Percentiles rank a stretch among this genome's conserved stretches.
Conservation (phyloP, 805 yeast genomes). For the Ogataea saltuana region DNA sequence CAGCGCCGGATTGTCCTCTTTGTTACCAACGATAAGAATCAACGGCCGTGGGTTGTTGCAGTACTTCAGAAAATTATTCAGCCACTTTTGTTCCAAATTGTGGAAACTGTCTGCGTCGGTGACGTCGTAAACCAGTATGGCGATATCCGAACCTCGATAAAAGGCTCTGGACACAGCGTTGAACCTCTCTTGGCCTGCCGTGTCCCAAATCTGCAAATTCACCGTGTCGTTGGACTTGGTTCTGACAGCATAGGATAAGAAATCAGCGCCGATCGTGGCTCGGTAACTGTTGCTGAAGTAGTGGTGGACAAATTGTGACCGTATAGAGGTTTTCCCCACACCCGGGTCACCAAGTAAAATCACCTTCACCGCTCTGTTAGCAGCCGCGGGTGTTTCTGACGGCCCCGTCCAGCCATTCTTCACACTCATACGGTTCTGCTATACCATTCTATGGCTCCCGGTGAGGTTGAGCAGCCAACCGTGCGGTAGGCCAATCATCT, state of each 20-base stretch:
- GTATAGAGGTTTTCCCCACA: slow-evolving; percentile 59
- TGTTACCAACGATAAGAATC: slow-evolving; percentile 55
- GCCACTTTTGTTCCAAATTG: slow-evolving; percentile 44
- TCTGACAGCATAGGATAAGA: slow-evolving; percentile 43
- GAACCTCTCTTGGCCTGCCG: slow-evolving; percentile 95
- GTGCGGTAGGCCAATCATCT: too few relatives aligned
- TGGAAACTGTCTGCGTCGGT: slow-evolving; percentile 53
- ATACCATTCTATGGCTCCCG: too few relatives aligned
- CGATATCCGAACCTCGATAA: slow-evolving; percentile 60
- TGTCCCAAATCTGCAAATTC: slow-evolving; percentile 76
- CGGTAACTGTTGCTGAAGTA: slow-evolving; percentile 55
- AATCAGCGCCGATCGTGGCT: slow-evolving; percentile 63
- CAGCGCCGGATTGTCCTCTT: slow-evolving; percentile 39
- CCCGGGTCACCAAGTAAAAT: slow-evolving; percentile 60
- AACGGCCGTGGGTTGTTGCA: slow-evolving; percentile 50
- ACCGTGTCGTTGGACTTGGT: slow-evolving; percentile 29
- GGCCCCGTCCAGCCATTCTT: not conserved
- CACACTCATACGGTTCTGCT: not conserved
- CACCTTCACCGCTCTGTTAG: slow-evolving; percentile 41
- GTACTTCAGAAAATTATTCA: slow-evolving; percentile 47
- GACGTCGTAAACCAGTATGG: slow-evolving; percentile 53
- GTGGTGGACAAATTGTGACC: slow-evolving; percentile 56
- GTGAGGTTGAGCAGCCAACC: too few relatives aligned
- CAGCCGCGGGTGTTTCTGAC: not conserved
- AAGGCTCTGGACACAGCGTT: slow-evolving; percentile 57